Base-by-base conservation (phyloP, 148 eudicot genomes). In the Chenopodium formosanum region DNA sequence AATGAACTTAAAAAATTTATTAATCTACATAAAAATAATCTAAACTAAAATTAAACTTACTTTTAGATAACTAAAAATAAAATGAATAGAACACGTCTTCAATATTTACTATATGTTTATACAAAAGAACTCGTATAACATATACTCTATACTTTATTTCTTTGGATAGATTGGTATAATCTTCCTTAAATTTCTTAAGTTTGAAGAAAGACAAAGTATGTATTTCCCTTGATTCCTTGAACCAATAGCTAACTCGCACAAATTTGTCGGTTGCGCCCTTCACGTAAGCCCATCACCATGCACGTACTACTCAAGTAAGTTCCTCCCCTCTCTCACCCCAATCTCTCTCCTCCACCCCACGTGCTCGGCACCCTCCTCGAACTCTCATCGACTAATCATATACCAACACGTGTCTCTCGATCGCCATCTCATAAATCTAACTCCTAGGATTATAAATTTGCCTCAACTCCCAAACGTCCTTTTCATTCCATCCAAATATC, bases 391-490 rank as follows among this genome's bases (percentile, higher is more conserved):
- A 25, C 83, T 63, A 52, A 64, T 50, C 8, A 23, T 29, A 1
- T 37, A 1, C 0, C 29, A 74, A 73, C 90, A 80, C 91, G 85
- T 85, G 90, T 88, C 78, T 34, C 10, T 14, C n/a, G 25, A 3
- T 73, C 76, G 3, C 60, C 29, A 44, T 72, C 53, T 20, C 29
- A 20, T 8, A 4, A 9, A 22, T 34, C 47, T 22, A 22, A 44
- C 37, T 29, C 27, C 19, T 2, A 48, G 25, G 1, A 29, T 23
- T 47, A 62, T 83, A 75, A 73, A 80, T 66, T 50, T 32, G 6
- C 34, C 19, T 10, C 67, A 11, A 44, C 10, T 2, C 31, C 11
- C 20, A 23, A 47, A 63, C 46, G 31, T 73, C 79, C 17, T 25
- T 58, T 67, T 65, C 79, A 84, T 60, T 27, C 60, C 19, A 63